Conservation (phyloP, 108 stramenopile species). For the Nitzschia sp. region DNA sequence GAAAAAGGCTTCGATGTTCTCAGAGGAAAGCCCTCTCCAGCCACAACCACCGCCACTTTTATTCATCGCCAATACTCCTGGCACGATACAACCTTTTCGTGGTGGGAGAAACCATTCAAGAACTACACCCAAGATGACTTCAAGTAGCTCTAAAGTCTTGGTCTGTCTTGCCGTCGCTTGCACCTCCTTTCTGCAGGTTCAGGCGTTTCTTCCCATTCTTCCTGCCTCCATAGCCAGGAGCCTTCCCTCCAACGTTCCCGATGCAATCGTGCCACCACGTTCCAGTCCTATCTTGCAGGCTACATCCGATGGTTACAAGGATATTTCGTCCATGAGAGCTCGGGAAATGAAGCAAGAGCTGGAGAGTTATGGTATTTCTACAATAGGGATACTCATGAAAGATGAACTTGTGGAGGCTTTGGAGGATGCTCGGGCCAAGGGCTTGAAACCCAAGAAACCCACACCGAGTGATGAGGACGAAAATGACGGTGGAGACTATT, state of each 20-base stretch:
- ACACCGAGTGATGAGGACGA: background rate
- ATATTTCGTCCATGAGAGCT: conserved; percentile 60
- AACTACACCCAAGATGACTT: no score
- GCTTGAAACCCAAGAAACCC: conserved; percentile 48
- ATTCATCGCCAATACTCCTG: no score
- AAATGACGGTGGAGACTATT: background rate
- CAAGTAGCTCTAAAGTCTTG: no score
- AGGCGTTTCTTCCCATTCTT: no score
- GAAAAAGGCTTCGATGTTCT: no score
- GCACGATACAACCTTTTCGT: no score
- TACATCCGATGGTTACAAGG: conserved; percentile 13
- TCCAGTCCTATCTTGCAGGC: background rate
- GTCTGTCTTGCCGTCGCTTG: no score
- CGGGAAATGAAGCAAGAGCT: conserved; percentile 75
- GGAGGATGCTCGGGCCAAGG: conserved; percentile 62
- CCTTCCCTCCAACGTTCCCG: background rate
- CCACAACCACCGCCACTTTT: no score
- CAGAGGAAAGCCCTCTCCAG: no score
- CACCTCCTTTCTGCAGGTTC: no score
- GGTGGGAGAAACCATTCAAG: no score
- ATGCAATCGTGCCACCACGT: background rate
- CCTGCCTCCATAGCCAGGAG: no score
- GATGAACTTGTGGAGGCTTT: conserved; percentile 69
- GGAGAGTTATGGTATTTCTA: conserved; percentile 77
- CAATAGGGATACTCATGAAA: conserved; percentile 69